A percentile compares a stretch with the other conserved stretches of the same genome.
Conservation (phyloP, 75 land plant genomes). For the Picea sitchensis region DNA sequence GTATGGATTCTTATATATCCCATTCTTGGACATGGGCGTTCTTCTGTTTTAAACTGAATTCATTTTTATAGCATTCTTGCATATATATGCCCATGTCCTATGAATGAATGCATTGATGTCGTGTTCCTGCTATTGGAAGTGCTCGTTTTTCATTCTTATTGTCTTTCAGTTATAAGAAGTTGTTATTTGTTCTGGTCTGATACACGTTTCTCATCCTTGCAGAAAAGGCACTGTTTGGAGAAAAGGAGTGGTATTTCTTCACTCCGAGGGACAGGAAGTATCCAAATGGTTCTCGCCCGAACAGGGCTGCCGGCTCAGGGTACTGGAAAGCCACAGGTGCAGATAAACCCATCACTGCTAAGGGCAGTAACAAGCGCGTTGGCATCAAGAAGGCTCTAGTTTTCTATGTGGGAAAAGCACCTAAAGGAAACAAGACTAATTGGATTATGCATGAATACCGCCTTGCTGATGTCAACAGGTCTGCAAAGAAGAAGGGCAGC, state of each 20-base stretch:
- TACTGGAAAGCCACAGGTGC: conserved; percentile 26
- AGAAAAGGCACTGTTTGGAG: conserved; percentile 11
- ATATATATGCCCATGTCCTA: no score
- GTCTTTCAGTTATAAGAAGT: no score
- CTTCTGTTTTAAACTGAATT: no score
- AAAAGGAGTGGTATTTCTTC: conserved; percentile 22
- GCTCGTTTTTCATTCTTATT: no score
- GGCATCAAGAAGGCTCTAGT: conserved; percentile 21
- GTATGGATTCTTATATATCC: no score
- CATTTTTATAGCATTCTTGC: no score
- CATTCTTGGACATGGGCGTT: no score
- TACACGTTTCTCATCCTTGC: neutral
- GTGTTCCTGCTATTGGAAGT: no score
- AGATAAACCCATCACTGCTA: conserved; percentile 10
- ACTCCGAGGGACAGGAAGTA: conserved; percentile 20
- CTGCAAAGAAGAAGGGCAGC: conserved; percentile 14
- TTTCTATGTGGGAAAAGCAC: conserved; percentile 16
- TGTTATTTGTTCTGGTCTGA: neutral
- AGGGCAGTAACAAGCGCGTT: conserved; percentile 7
- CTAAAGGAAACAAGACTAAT: conserved; percentile 24
- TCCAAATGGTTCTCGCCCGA: conserved; percentile 14
- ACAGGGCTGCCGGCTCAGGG: conserved; percentile 19
- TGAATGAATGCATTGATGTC: no score
- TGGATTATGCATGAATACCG: conserved; percentile 26
- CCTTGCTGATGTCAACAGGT: conserved; percentile 9